Base-by-base conservation (phyloP, 805 yeast genomes). In the Gaillardinia entomophila region DNA sequence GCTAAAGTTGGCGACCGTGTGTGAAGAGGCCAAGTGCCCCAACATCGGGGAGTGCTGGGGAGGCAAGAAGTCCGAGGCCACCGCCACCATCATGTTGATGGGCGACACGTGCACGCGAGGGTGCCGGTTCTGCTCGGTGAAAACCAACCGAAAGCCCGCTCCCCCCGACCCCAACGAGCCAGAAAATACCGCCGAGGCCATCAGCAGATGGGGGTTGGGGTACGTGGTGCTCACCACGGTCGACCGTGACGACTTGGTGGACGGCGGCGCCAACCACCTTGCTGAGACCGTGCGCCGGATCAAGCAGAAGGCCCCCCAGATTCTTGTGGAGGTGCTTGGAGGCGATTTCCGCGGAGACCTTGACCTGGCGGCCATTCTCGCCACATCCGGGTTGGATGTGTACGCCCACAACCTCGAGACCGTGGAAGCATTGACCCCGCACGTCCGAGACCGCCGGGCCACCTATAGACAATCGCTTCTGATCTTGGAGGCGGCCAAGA, bases 11-110 rank as follows among this genome's bases (percentile, higher is more conserved):
- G 82, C 96, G 24, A 92, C 99, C 0, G 99, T 92, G 19, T 92
- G 99, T 62, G 97, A 92, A 60, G 98, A 92, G 53, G 98, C 98
- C 4, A 82, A 92, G 53, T 92, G 99, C 62, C 99, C 99, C n/a
- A 92, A 92, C 57, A 92, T 92, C 41, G 96, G 97, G 32, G 99
- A 92, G 57, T 92, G 99, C 61, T 92, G 99, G 99, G 97, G 98
- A 35, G 98, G 98, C 19, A 77, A 80, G 49, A 82, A 89, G 56
- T 77, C 90, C 5, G 90, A 87, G 42, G 97, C 98, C 3, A 87
- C 96, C 6, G 96, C 96, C 4, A 92, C 99, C 2, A 92, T 92
- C 46, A 92, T 92, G 99, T 68, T 92, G 37, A 72, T 92, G 74
- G 99, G 99, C 40, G 99, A 92, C 50, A 92, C 98, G 1, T 92